A percentile compares a stretch with the other conserved stretches of the same genome.
phyloP scores from a whole-genome alignment of 768 basidiomycete genomes.

The Gyrodon lividus region DNA sequence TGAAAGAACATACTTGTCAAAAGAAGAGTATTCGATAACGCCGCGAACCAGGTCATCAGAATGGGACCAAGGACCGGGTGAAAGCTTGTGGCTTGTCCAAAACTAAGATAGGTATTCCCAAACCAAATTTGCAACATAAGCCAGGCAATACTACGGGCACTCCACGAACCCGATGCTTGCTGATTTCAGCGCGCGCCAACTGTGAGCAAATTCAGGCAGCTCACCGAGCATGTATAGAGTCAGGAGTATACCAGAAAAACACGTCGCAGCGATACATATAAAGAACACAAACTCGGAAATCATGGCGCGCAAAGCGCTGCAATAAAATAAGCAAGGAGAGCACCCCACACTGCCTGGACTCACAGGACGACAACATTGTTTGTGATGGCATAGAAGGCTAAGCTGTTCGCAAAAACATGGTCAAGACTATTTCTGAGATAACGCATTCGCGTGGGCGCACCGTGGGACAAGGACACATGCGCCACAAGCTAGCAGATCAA shows the following conservation, averaged over 20 bases:
- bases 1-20: slow-evolving; percentile 62
- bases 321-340: slow-evolving; percentile 7
- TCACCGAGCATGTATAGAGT: slow-evolving; percentile 53
- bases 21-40: slow-evolving; percentile 73
- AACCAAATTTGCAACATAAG: slow-evolving; percentile 88
- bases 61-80: slow-evolving; percentile 74
- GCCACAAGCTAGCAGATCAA: slow-evolving; percentile 82
- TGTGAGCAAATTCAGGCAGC: not conserved
- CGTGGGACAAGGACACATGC: slow-evolving; percentile 86
- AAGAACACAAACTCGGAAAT: slow-evolving; percentile 77
- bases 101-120: slow-evolving; percentile 68
- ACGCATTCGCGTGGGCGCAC: slow-evolving; percentile 31
- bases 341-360: slow-evolving; percentile 20
- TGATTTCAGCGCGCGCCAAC: slow-evolving; percentile 24
- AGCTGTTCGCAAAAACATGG: slow-evolving; percentile 32
- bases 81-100: slow-evolving; percentile 55
- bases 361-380: slow-evolving; percentile 81
- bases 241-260: slow-evolving; percentile 75
- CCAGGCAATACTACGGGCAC: slow-evolving; percentile 64
- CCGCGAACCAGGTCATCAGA: slow-evolving; percentile 78
- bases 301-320: slow-evolving; percentile 79
- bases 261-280: slow-evolving; percentile 71
- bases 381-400: slow-evolving; percentile 79
- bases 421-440: not conserved
- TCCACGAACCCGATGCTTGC: slow-evolving; percentile 32